Evolutionary conservation across 2,329 filamentous ascomycete genomes (phyloP).

Genomic region (Aureobasidium lini): DNA sequence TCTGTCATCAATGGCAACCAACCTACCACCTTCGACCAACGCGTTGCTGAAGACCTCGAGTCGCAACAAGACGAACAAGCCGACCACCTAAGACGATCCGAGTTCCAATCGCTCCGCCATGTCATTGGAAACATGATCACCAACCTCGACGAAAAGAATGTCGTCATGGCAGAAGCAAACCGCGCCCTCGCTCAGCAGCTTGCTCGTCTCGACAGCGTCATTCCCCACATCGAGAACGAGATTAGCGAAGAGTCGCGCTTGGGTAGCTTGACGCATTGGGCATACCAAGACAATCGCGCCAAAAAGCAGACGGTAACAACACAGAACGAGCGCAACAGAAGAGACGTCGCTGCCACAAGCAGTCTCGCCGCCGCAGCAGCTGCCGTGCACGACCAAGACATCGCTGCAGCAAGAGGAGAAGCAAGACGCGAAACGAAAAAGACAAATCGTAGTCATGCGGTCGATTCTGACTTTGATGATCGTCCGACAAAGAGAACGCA

Average conservation of each 20-base stretch:
- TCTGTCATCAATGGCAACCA: constrained; percentile 31
- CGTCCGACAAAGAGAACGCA: constrained; percentile 53
- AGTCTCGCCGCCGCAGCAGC: constrained; percentile 62
- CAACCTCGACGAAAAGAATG: constrained; percentile 94
- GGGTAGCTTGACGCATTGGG: constrained; percentile 90
- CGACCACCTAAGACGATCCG: constrained; percentile 61
- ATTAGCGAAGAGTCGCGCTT: constrained; percentile 92
- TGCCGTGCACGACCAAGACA: constrained; percentile 72
- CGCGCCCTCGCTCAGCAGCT: constrained; percentile 82
- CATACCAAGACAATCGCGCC: constrained; percentile 72
- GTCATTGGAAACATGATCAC: constrained; percentile 79
- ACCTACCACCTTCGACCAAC: constrained; percentile 11
- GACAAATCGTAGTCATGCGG: constrained; percentile 57
- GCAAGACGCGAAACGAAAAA: constrained; percentile 66
- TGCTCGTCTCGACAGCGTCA: constrained; percentile 75
- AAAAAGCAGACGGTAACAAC: constrained; percentile 45
- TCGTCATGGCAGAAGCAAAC: constrained; percentile 87
- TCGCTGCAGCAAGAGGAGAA: constrained; percentile 72
- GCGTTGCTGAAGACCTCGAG: constrained; percentile 13
- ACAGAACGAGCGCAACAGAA: constrained; percentile 64
- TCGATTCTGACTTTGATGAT: constrained; percentile 77
- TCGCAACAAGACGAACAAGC: constrained; percentile 28
- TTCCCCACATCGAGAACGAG: constrained; percentile 77
- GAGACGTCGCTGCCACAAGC: constrained; percentile 70
- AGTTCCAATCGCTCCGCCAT: constrained; percentile 70